phyloP scores from a whole-genome alignment of 352 stramenopile species.

The Thalassiosira hispida region DNA sequence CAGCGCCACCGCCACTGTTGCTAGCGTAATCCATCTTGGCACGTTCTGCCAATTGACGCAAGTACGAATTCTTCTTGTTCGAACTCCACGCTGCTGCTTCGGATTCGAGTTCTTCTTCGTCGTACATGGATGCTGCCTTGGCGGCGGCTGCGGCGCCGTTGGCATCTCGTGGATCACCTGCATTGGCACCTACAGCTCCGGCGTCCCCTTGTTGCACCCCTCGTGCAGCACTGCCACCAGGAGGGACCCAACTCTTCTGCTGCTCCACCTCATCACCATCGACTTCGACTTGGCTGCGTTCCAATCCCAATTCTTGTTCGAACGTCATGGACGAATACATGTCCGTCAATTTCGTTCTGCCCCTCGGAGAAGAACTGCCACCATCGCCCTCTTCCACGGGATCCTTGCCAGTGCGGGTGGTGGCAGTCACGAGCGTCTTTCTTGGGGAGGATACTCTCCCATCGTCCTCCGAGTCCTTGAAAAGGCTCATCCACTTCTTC shows the following conservation, averaged over 20 bases:
- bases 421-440: slow-evolving; percentile 44
- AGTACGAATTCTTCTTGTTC: slow-evolving; percentile 69
- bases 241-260: neutral
- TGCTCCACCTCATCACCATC: neutral
- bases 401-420: slow-evolving; percentile 19
- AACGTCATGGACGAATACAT: slow-evolving; percentile 23
- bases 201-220: neutral
- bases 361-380: no score
- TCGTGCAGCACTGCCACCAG: neutral
- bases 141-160: neutral
- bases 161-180: neutral
- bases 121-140: slow-evolving; percentile 2
- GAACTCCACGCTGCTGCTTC: slow-evolving; percentile 40
- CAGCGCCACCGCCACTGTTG: slow-evolving; percentile 4
- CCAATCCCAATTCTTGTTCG: slow-evolving; percentile 27
- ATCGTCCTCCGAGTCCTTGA: no score
- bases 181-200: neutral
- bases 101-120: slow-evolving; percentile 53
- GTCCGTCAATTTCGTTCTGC: slow-evolving; percentile 18
- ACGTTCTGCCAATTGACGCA: slow-evolving; percentile 64
- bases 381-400: neutral
- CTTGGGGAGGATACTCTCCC: neutral
- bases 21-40: slow-evolving; percentile 61
- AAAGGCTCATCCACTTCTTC: slow-evolving; percentile 7
- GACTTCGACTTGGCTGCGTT: neutral